Base-by-base conservation (phyloP, 352 stramenopile species). In the Aphanomyces stellatus region DNA sequence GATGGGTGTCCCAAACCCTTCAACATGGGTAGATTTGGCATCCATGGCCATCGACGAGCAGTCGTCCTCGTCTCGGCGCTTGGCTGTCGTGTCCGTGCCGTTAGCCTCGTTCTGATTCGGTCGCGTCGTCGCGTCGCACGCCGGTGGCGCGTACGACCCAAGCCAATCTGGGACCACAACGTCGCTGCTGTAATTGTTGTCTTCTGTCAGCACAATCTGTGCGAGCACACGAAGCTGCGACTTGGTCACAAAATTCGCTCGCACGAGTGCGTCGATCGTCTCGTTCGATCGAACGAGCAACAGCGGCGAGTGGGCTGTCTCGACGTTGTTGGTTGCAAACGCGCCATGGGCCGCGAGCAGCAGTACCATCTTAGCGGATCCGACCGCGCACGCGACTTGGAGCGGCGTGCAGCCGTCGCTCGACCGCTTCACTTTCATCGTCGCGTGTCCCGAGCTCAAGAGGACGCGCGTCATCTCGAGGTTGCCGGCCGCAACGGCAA, bases 331-430 rank as follows among this genome's bases (percentile, higher is more conserved):
- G 11, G 49, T 34, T 34, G 49, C 8, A 8, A 57, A 35, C 11
- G 49, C 49, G 27, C 30, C 30, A 34, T 37, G 30, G 1, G 49
- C 22, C 49, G 31, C 53, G 8, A 62, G 30, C 13, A 62, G 25
- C 15, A 46, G 24, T 31, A 48, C 59, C 59, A 53, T 65, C 3
- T 55, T 27, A 25, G 25, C 42, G 24, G 56, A 30, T 15, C 19
- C 35, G 3, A 51, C 34, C 25, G 24, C 55, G 42, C 60, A 67
- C 7, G 60, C 60, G 6, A 67, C 28, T 19, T 67, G 60, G 19
- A 67, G 31, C 27, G 60, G 60, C n/a, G 60, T 67, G 7, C n/a
- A 41, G 19, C 60, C 60, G 24, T 67, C 43, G 6, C 22, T 15
- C 10, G 55, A 31, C 17, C 37, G 60, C 34, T 67, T 67, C 17